Percentiles rank a stretch among this genome's conserved stretches.
phyloP scores from a whole-genome alignment of 805 yeast species.

The Candida coquimbonensis region DNA sequence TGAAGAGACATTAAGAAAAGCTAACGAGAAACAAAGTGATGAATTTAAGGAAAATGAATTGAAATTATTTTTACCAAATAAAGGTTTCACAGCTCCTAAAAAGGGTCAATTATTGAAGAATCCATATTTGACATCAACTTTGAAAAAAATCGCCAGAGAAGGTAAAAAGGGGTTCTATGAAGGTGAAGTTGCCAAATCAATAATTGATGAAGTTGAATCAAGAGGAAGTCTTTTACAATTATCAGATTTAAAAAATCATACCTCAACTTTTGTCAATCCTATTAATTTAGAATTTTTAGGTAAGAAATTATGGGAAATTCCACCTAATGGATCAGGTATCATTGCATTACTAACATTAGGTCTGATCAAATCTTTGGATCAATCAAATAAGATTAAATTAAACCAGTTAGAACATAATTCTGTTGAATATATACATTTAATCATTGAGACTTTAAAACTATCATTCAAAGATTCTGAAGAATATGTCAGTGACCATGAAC shows the following conservation, averaged over 20 bases:
- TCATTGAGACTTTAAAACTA: constrained; percentile 67
- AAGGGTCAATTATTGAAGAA: constrained; percentile 56
- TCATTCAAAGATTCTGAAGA: constrained; percentile 73
- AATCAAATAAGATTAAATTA: constrained; percentile 37
- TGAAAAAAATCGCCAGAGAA: constrained; percentile 41
- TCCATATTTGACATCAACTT: constrained; percentile 43
- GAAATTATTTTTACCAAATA: constrained; percentile 31
- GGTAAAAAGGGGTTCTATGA: constrained; percentile 66
- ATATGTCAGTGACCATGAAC: constrained; percentile 57
- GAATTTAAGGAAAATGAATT: constrained; percentile 24
- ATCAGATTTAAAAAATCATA: constrained; percentile 52
- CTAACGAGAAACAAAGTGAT: constrained; percentile 25
- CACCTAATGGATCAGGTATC: constrained; percentile 80
- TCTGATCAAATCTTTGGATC: constrained; percentile 48
- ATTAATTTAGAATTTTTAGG: constrained; percentile 46
- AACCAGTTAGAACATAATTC: constrained; percentile 51
- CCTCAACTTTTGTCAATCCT: constrained; percentile 60
- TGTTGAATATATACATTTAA: constrained; percentile 56
- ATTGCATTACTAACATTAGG: constrained; percentile 71
- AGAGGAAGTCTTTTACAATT: constrained; percentile 51
- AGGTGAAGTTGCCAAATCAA: constrained; percentile 63
- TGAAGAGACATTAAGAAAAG: constrained; percentile 31
- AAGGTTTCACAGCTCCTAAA: constrained; percentile 38
- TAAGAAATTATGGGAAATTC: constrained; percentile 66
- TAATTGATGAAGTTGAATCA: constrained; percentile 43